Base-by-base conservation (phyloP, 192 early-diverging fungal genomes). In the Mortierella antarctica region DNA sequence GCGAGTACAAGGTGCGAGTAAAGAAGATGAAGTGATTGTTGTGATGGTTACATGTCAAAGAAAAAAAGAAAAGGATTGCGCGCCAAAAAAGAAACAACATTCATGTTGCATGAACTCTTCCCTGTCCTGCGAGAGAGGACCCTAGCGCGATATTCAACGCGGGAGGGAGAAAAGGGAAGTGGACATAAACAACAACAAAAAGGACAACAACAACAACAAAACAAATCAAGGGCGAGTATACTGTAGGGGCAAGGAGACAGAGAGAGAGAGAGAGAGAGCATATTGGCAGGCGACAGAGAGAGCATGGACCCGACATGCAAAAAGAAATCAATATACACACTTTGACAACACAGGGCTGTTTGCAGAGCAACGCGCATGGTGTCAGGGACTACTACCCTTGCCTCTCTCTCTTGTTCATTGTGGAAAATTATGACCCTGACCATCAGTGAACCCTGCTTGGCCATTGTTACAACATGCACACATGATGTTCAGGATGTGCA, bases 51-150 rank as follows among this genome's bases (percentile, higher is more conserved):
- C 31, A 31, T 31, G 31, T 31, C 41, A 65, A 65, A 23, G 13
- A 53, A 39, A 65, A 7, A 62, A 40, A 62, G 46, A 5, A 41
- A 65, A 65, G 41, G 62, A 17, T 23, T 50, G 9, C 31, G 31
- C 42, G 62, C 50, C 57, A 59, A 41, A 59, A 59, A 10, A n/a
- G n/a, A 59, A 17, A 53, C 23, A 49, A 49, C 9, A 3, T 59
- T 41, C 31, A 42, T 40, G 31, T 59, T 59, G 57, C 57, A 59
- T 59, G 57, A 59, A 41, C 42, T 6, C 42, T n/a, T 14, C 18
- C 57, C 15, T 13, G 40, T 59, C 57, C 11, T 66, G 18, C 23
- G 40, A 31, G 15, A 21, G 39, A 47, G 41, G 60, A 48, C 40
- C 46, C n/a, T 62, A 17, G 44, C 20, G 21, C 4, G 47, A 62